A percentile compares a stretch with the other conserved stretches of the same genome.
Conservation (phyloP, 306 rosid genomes). For the Aeschynomene evenia region DNA sequence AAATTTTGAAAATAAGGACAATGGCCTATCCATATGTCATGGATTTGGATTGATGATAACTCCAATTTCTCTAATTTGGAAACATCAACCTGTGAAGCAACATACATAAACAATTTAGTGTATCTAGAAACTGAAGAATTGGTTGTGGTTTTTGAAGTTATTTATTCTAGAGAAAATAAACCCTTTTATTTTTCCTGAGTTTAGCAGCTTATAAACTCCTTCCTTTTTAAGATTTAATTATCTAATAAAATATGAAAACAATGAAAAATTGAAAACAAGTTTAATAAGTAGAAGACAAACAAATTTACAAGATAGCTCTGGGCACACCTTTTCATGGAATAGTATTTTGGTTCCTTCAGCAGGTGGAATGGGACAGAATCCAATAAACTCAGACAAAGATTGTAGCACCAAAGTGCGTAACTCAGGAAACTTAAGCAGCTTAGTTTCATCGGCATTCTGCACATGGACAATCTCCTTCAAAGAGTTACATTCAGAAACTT, state of each 20-base stretch:
- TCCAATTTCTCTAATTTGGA: constrained; percentile 29
- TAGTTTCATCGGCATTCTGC: neutral
- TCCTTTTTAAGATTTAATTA: neutral
- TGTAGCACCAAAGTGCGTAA: neutral
- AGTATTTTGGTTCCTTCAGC: neutral
- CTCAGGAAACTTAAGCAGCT: neutral
- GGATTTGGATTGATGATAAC: neutral
- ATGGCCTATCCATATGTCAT: constrained; percentile 21
- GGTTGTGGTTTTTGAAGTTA: neutral
- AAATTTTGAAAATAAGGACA: constrained; percentile 10
- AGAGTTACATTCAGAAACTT: constrained; percentile 34
- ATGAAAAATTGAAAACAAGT: no score
- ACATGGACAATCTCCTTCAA: constrained; percentile 16
- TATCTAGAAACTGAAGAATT: neutral
- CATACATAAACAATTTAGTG: neutral
- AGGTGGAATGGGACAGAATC: neutral
- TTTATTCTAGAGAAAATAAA: neutral
- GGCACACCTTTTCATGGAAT: constrained; percentile 2
- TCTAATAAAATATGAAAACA: neutral
- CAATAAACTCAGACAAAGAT: neutral
- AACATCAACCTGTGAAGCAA: neutral
- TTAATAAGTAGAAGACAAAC: neutral
- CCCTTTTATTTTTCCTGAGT: neutral
- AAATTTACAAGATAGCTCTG: neutral
- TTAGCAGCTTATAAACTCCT: neutral